These are phyloP conservation scores for Alternaria brassicicola DNA, from an alignment of 2,329 filamentous ascomycete genomes.

Conservation along the genomic window DNA sequence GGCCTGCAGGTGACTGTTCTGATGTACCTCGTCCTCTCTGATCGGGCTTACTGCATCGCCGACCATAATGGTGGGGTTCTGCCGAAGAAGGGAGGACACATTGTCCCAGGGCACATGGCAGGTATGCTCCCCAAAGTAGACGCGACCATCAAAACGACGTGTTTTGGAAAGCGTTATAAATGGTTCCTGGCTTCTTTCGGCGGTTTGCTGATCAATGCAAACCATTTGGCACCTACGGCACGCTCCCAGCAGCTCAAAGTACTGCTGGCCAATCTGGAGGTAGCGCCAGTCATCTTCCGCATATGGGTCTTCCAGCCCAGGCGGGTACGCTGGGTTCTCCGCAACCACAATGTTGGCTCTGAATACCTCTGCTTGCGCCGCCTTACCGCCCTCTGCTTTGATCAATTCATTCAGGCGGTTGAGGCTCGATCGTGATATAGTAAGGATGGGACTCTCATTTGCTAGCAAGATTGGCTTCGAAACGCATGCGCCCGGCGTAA, in stretches of 20 bases:
- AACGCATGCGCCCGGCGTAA: slow-evolving; percentile 57
- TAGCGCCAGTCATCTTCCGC: slow-evolving; percentile 79
- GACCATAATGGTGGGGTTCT: slow-evolving; percentile 48
- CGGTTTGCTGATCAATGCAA: slow-evolving; percentile 86
- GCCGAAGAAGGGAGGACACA: slow-evolving; percentile 28
- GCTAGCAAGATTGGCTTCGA: slow-evolving; percentile 74
- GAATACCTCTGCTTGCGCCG: slow-evolving; percentile 76
- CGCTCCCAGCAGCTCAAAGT: slow-evolving; percentile 76
- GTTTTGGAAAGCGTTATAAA: slow-evolving; percentile 89
- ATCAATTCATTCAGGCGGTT: slow-evolving; percentile 78
- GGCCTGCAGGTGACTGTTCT: slow-evolving; percentile 31
- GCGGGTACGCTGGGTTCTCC: slow-evolving; percentile 49
- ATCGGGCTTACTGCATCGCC: slow-evolving; percentile 45
- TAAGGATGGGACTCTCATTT: slow-evolving; percentile 92
- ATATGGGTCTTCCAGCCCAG: slow-evolving; percentile 66
- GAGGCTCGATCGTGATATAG: slow-evolving; percentile 80
- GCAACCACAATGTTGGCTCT: slow-evolving; percentile 85
- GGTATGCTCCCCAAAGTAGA: slow-evolving; percentile 86
- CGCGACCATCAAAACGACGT: slow-evolving; percentile 78
- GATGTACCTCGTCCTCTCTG: slow-evolving; percentile 36
- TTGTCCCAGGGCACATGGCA: slow-evolving; percentile 48
- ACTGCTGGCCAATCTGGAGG: slow-evolving; percentile 68
- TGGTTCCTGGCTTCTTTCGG: slow-evolving; percentile 78
- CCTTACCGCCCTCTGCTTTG: slow-evolving; percentile 63
- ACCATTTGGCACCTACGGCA: slow-evolving; percentile 96